These are phyloP conservation scores for Penicillium flavigenum DNA, from an alignment of 495 filamentous ascomycete species.

Conservation along the genomic window DNA sequence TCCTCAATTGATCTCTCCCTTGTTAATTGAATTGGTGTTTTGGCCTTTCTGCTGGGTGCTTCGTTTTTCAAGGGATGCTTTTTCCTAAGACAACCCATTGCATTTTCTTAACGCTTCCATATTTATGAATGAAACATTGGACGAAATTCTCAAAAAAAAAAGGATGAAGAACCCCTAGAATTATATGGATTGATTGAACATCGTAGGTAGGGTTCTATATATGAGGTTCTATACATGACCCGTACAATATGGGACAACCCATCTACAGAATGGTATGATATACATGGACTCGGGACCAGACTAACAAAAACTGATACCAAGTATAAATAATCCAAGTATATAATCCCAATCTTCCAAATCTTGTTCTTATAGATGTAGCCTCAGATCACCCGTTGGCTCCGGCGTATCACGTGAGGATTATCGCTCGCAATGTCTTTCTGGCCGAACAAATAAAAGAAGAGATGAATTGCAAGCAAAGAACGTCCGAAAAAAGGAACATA, in stretches of 20 bases:
- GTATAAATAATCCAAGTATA: background rate
- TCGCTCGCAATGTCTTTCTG: constrained; percentile 15
- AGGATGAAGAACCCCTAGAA: background rate
- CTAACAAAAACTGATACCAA: background rate
- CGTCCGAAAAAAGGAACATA: background rate
- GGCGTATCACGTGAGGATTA: constrained; percentile 32
- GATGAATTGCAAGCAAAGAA: constrained; percentile 6
- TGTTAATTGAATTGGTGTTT: constrained; percentile 26
- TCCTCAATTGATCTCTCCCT: constrained; percentile 13
- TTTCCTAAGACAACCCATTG: constrained; percentile 9
- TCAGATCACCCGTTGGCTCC: constrained; percentile 29
- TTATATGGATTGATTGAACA: too few species aligned
- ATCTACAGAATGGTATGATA: background rate
- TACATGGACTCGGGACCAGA: background rate
- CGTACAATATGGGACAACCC: background rate
- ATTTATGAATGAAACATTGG: constrained; percentile 11
- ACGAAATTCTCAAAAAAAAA: background rate
- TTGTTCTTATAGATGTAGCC: constrained; percentile 12
- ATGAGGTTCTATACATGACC: background rate
- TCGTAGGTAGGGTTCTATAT: background rate
- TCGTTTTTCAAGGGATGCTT: constrained; percentile 2
- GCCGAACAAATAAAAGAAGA: constrained; percentile 12
- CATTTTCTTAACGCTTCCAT: constrained; percentile 2
- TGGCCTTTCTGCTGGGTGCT: constrained; percentile 18
- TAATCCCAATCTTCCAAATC: background rate